Conservation (phyloP, 148 eudicot species). For the Dysphania ambrosioides region DNA sequence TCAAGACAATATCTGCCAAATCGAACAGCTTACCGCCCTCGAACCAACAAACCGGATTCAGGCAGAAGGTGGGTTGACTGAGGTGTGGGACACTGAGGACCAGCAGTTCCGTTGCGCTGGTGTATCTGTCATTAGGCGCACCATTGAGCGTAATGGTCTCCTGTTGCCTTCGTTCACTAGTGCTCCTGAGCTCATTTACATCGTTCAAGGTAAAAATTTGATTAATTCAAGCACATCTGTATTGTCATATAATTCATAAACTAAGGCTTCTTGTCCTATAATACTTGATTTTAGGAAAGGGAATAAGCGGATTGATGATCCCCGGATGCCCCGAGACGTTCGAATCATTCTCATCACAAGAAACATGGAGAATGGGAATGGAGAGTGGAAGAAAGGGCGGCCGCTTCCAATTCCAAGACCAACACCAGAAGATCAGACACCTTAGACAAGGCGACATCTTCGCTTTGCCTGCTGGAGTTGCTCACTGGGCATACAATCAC, state of each 20-base stretch:
- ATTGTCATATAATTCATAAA: no score
- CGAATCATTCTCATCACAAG: conserved; percentile 42
- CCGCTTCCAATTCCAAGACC: conserved; percentile 42
- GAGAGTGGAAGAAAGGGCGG: conserved; percentile 16
- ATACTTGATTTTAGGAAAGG: conserved; percentile 45
- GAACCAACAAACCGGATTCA: conserved; percentile 46
- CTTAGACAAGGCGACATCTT: conserved; percentile 59
- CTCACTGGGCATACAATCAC: conserved; percentile 68
- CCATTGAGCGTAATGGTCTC: conserved; percentile 55
- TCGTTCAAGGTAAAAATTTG: conserved; percentile 43
- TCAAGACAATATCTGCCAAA: conserved; percentile 45
- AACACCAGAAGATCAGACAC: conserved; percentile 60
- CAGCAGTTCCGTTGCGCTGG: conserved; percentile 72
- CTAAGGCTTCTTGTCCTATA: no score
- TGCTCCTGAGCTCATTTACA: conserved; percentile 47
- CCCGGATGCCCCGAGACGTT: conserved; percentile 82
- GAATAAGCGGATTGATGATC: conserved; percentile 45
- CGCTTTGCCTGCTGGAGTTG: conserved; percentile 64
- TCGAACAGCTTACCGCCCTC: conserved; percentile 44
- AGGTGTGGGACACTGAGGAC: conserved; percentile 51
- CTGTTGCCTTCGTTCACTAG: conserved; percentile 61
- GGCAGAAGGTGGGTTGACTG: conserved; percentile 67
- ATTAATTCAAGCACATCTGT: not conserved
- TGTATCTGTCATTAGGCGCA: conserved; percentile 44
- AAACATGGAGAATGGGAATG: conserved; percentile 7